phyloP scores from a whole-genome alignment of 2,329 filamentous ascomycete species.

The Aspergillus cejpii region DNA sequence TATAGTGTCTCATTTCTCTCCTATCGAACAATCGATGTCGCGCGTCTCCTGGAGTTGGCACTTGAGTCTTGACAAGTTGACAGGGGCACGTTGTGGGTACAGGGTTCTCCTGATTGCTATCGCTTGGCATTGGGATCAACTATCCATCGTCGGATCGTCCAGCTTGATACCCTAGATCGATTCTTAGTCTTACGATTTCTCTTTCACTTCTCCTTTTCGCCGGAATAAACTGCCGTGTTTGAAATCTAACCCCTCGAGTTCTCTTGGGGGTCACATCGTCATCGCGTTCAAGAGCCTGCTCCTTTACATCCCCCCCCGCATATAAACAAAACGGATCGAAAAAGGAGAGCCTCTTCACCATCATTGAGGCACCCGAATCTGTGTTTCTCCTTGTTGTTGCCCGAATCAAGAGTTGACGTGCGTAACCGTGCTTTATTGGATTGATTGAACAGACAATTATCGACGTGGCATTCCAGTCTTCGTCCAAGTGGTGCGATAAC shows the following conservation, averaged over 20 bases:
- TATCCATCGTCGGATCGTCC: slow-evolving; percentile 2
- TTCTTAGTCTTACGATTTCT: background rate
- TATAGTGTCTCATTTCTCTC: background rate
- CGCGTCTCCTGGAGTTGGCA: slow-evolving; percentile 2
- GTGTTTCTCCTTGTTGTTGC: background rate
- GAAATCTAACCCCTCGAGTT: background rate
- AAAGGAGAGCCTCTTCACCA: background rate
- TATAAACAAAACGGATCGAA: background rate
- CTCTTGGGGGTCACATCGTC: background rate
- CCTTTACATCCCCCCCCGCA: background rate
- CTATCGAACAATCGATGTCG: background rate
- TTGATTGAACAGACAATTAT: slow-evolving; percentile 16
- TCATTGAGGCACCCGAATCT: background rate
- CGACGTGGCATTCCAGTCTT: slow-evolving; percentile 30
- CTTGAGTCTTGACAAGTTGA: too few relatives aligned
- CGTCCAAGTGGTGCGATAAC: slow-evolving; percentile 18
- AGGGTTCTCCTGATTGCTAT: slow-evolving; percentile 10
- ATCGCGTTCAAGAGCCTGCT: background rate
- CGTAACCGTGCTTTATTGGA: slow-evolving; percentile 17
- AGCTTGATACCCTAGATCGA: background rate
- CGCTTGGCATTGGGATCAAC: slow-evolving; percentile 16
- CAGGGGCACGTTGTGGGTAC: slow-evolving; percentile 19
- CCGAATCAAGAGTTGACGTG: slow-evolving; percentile 5
- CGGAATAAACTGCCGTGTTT: background rate
- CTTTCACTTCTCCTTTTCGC: slow-evolving; percentile 14